phyloP scores from a whole-genome alignment of 1,284 basidiomycete genomes.

The Ustilago hordei region DNA sequence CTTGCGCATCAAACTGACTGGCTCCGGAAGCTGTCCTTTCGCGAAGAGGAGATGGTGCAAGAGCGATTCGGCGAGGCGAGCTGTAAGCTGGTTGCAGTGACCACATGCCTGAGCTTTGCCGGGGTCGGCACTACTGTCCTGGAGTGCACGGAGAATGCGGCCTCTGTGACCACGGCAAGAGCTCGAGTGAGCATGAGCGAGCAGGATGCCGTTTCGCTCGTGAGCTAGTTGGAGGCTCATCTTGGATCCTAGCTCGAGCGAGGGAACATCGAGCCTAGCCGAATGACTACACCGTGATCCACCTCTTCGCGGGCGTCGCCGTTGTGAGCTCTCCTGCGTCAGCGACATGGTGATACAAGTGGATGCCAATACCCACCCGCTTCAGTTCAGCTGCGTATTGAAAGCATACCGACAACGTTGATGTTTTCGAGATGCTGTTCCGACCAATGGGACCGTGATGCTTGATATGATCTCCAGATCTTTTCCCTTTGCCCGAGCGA shows the following conservation, averaged over 20 bases:
- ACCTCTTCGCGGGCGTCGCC: slow-evolving; percentile 7
- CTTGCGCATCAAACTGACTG: slow-evolving; percentile 33
- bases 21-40: slow-evolving; percentile 49
- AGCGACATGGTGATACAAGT: neutral
- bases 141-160: slow-evolving; percentile 15
- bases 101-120: slow-evolving; percentile 43
- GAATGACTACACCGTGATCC: slow-evolving; percentile 40
- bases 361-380: neutral
- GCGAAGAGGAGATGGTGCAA: slow-evolving; percentile 52
- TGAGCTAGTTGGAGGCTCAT: slow-evolving; percentile 34
- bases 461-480: neutral
- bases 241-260: slow-evolving; percentile 36
- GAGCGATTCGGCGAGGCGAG: slow-evolving; percentile 34
- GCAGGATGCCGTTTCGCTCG: slow-evolving; percentile 28
- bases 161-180: neutral
- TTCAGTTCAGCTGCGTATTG: neutral
- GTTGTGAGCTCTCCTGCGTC: neutral
- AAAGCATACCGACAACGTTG: slow-evolving; percentile 7
- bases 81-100: slow-evolving; percentile 41
- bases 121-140: slow-evolving; percentile 10
- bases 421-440: neutral
- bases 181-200: slow-evolving; percentile 11
- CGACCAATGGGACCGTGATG: neutral
- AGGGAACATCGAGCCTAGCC: slow-evolving; percentile 19
- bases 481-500: neutral